phyloP scores from a whole-genome alignment of 257 asterid genomes.

The Solanum peruvianum region DNA sequence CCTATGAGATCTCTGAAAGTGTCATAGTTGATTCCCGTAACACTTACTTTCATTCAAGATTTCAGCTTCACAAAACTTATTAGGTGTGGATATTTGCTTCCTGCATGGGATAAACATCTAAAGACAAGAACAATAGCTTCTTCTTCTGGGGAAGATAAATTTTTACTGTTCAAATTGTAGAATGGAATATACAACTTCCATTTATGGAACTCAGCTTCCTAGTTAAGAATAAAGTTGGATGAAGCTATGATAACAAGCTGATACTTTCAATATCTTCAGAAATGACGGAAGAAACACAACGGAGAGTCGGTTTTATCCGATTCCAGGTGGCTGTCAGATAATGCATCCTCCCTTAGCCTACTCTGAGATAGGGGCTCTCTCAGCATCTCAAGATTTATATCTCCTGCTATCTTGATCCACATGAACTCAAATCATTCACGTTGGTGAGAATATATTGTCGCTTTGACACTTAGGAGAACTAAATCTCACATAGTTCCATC shows the following conservation, averaged over 20 bases:
- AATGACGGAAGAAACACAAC: too few species aligned
- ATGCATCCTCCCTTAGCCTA: background rate
- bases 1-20: too few species aligned
- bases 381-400: background rate
- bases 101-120: background rate
- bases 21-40: slow-evolving; percentile 27
- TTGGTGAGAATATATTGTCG: slow-evolving; percentile 44
- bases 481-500: slow-evolving; percentile 43
- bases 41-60: slow-evolving; percentile 13
- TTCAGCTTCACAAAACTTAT: background rate
- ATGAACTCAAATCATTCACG: slow-evolving; percentile 46
- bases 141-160: background rate
- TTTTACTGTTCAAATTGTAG: too few species aligned
- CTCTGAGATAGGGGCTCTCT: background rate
- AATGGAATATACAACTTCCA: background rate
- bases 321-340: background rate
- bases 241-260: background rate
- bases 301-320: rapidly evolving
- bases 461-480: slow-evolving; percentile 17
- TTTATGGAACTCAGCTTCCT: background rate
- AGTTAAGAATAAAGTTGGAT: background rate
- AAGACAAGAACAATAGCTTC: background rate
- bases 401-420: slow-evolving; percentile 17
- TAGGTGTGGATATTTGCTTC: background rate
- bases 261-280: too few species aligned